phyloP scores from a whole-genome alignment of 148 eudicot genomes.

The Vaccinium corymbosum region DNA sequence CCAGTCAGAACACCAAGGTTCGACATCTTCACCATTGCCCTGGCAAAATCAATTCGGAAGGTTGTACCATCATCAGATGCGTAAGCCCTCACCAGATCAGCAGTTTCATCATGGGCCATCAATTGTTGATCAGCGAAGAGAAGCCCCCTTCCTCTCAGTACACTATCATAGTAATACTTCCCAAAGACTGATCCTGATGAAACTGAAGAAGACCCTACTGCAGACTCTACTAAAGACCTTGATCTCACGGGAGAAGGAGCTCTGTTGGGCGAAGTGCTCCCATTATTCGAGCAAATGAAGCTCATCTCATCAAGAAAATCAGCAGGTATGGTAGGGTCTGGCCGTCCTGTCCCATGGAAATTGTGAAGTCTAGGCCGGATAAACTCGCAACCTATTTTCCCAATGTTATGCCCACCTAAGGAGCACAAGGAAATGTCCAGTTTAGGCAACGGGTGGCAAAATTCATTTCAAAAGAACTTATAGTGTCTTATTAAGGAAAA shows the following conservation, averaged over 20 bases:
- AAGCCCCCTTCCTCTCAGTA: conserved; percentile 44
- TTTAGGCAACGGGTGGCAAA: neutral
- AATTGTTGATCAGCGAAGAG: conserved; percentile 46
- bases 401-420: conserved; percentile 51
- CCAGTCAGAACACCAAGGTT: conserved; percentile 25
- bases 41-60: conserved; percentile 34
- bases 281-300: conserved; percentile 17
- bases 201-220: conserved; percentile 20
- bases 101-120: conserved; percentile 40
- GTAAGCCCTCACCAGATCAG: conserved; percentile 32
- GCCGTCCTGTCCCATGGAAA: conserved; percentile 27
- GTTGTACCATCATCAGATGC: conserved; percentile 40
- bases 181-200: conserved; percentile 33
- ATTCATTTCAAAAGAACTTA: neutral
- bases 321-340: conserved; percentile 37
- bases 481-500: neutral
- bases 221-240: conserved; percentile 22
- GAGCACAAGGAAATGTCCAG: neutral
- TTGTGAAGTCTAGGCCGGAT: conserved; percentile 27
- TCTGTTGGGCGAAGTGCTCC: conserved; percentile 9
- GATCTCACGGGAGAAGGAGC: conserved; percentile 26
- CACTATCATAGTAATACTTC: conserved; percentile 33
- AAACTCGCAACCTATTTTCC: conserved; percentile 45
- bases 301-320: conserved; percentile 29
- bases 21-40: conserved; percentile 43